Conservation (phyloP, 2,329 filamentous ascomycete species). For the Pyrenochaeta sp. region DNA sequence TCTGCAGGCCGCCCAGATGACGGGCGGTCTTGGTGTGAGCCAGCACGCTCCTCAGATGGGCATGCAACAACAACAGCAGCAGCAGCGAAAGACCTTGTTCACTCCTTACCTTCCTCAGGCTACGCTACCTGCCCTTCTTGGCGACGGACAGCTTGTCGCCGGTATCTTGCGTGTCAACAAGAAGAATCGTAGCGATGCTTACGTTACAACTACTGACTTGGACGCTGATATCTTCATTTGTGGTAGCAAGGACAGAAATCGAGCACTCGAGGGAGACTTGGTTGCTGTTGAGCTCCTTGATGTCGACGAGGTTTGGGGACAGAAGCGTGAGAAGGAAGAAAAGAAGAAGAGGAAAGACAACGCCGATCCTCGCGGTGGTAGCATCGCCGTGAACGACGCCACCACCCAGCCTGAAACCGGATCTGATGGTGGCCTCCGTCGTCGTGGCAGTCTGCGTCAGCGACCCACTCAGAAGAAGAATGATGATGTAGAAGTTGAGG, state of each 20-base stretch:
- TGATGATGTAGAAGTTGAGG: slow-evolving; percentile 97
- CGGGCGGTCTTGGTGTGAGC: slow-evolving; percentile 71
- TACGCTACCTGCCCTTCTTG: slow-evolving; percentile 86
- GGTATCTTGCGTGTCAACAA: slow-evolving; percentile 98
- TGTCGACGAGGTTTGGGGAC: slow-evolving; percentile 97
- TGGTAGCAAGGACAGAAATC: slow-evolving; percentile 97
- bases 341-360: slow-evolving; percentile 99
- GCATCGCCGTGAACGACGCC: slow-evolving; percentile 71
- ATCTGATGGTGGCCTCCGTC: slow-evolving; percentile 84
- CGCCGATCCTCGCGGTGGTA: slow-evolving; percentile 84
- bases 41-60: slow-evolving; percentile 74
- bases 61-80: slow-evolving; percentile 80
- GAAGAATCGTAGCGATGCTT: slow-evolving; percentile 98
- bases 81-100: slow-evolving; percentile 97
- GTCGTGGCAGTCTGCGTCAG: slow-evolving; percentile 93
- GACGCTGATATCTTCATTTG: slow-evolving; percentile 99
- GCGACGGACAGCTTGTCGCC: slow-evolving; percentile 91
- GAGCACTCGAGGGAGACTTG: slow-evolving; percentile 92
- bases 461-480: slow-evolving; percentile 99
- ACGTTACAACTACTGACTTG: slow-evolving; percentile 92
- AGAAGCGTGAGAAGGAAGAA: slow-evolving; percentile 99
- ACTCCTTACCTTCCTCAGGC: slow-evolving; percentile 97
- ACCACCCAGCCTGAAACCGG: slow-evolving; percentile 64
- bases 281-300: slow-evolving; percentile 96
- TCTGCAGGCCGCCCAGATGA: slow-evolving; percentile 86